Evolutionary conservation across 192 early-diverging fungal species (phyloP).

Genomic region (Obelidium mucronatum): DNA sequence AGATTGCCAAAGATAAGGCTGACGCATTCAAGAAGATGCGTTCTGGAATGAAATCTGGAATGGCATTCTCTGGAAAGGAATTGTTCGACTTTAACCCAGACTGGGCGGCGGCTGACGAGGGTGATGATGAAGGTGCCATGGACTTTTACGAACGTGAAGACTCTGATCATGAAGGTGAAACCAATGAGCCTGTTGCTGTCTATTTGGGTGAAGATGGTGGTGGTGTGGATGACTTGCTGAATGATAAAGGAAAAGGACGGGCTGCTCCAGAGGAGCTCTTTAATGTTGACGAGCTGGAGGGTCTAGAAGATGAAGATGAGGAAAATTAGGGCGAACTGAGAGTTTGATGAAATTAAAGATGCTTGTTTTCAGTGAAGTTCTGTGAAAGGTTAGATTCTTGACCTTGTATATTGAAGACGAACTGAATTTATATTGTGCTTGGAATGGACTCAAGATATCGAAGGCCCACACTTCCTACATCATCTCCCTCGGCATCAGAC

Average conservation of each 20-base stretch:
- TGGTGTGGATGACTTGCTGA: conserved; percentile 40
- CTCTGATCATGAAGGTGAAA: conserved; percentile 67
- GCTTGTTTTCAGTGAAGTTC: no score
- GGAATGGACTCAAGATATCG: no score
- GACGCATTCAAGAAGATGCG: conserved; percentile 82
- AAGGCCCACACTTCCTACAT: no score
- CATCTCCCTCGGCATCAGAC: no score
- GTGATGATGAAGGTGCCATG: conserved; percentile 80
- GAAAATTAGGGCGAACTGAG: conserved; percentile 13
- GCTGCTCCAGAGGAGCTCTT: conserved; percentile 76
- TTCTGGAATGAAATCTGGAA: conserved; percentile 88
- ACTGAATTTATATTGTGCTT: no score
- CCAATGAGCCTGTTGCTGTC: conserved; percentile 36
- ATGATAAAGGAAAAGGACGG: conserved; percentile 19
- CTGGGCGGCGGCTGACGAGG: conserved; percentile 73
- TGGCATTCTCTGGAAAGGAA: conserved; percentile 91
- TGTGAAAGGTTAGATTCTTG: no score
- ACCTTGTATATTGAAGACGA: no score
- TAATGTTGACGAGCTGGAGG: conserved; percentile 81
- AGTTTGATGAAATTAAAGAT: no score
- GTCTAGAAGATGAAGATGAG: conserved; percentile 73
- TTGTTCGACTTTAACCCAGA: conserved; percentile 98
- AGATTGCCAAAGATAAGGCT: conserved; percentile 66
- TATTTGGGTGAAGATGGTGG: conserved; percentile 48
- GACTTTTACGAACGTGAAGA: conserved; percentile 86